Evolutionary conservation across 331 rosid species (phyloP).

Genomic region (Quercus phellos): DNA sequence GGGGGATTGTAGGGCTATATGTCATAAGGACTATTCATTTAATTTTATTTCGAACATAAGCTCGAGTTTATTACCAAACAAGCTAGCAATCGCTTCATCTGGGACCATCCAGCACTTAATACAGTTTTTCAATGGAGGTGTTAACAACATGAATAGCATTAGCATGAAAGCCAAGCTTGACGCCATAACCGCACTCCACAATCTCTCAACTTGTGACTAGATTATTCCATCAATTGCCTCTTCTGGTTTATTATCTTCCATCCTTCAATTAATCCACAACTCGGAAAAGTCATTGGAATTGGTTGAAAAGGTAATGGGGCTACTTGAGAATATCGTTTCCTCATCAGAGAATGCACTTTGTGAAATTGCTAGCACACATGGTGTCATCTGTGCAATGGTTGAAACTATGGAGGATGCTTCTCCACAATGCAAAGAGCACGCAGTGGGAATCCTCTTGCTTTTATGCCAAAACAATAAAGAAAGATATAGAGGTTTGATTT

Average conservation of each 20-base stretch:
- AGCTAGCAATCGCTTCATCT: too few species aligned
- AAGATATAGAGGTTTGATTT: conserved; percentile 57
- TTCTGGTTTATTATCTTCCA: too few species aligned
- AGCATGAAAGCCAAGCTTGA: conserved; percentile 55
- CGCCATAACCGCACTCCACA: conserved; percentile 59
- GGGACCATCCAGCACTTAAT: too few species aligned
- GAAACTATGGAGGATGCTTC: not conserved
- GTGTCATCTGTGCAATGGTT: conserved; percentile 49
- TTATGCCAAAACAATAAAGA: conserved; percentile 72
- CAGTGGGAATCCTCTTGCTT: conserved; percentile 18
- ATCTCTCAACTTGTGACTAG: conserved; percentile 61
- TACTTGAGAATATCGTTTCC: conserved; percentile 46
- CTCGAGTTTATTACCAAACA: too few species aligned
- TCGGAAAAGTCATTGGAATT: too few species aligned
- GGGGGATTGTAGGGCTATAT: too few species aligned
- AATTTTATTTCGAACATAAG: too few species aligned
- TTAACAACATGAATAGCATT: not conserved
- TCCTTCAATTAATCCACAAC: too few species aligned
- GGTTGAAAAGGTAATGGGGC: too few species aligned
- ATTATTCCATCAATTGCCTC: conserved; percentile 1
- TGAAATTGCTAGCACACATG: conserved; percentile 31
- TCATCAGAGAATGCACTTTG: conserved; percentile 45
- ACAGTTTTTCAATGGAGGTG: not conserved
- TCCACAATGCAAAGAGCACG: too few species aligned
- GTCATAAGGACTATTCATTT: too few species aligned